A percentile compares a stretch with the other conserved stretches of the same genome.
Evolutionary conservation across 2,329 filamentous ascomycete genomes (phyloP).

Genomic region (Aspergillus versicolor): DNA sequence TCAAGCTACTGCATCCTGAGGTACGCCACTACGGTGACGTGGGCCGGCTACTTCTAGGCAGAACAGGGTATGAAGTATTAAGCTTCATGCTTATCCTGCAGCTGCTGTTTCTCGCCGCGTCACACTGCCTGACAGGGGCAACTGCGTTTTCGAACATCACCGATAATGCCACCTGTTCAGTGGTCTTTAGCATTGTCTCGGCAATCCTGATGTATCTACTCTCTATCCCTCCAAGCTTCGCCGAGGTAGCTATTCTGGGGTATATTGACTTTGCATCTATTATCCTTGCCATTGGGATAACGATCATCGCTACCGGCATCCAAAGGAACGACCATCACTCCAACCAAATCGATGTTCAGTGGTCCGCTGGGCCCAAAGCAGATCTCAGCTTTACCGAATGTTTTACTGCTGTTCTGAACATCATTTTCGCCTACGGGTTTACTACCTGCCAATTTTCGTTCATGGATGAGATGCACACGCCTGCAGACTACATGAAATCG

Average conservation of each 20-base stretch:
- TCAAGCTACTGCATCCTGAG: slow-evolving; percentile 38
- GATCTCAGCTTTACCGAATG: slow-evolving; percentile 32
- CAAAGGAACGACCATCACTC: slow-evolving; percentile 23
- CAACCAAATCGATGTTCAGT: slow-evolving; percentile 27
- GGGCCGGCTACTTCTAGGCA: slow-evolving; percentile 43
- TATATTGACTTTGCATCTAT: slow-evolving; percentile 40
- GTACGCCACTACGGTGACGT: slow-evolving; percentile 47
- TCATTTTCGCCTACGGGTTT: slow-evolving; percentile 46
- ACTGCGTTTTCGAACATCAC: slow-evolving; percentile 47
- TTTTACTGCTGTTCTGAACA: slow-evolving; percentile 37
- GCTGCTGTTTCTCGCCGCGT: slow-evolving; percentile 44
- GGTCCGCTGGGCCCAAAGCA: slow-evolving; percentile 32
- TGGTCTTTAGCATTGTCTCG: slow-evolving; percentile 45
- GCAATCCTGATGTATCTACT: slow-evolving; percentile 37
- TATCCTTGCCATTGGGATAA: slow-evolving; percentile 34
- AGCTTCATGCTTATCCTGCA: slow-evolving; percentile 45
- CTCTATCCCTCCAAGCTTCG: slow-evolving; percentile 35
- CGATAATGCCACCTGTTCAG: slow-evolving; percentile 39
- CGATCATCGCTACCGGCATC: slow-evolving; percentile 36
- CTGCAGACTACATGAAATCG: slow-evolving; percentile 24
- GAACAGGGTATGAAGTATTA: slow-evolving; percentile 43
- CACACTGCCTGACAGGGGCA: slow-evolving; percentile 46
- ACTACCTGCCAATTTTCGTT: slow-evolving; percentile 32
- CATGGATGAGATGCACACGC: slow-evolving; percentile 28
- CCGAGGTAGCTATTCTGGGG: slow-evolving; percentile 38